These are phyloP conservation scores for Gossypioides kirkii DNA, from an alignment of 345 rosid genomes.

Conservation along the genomic window DNA sequence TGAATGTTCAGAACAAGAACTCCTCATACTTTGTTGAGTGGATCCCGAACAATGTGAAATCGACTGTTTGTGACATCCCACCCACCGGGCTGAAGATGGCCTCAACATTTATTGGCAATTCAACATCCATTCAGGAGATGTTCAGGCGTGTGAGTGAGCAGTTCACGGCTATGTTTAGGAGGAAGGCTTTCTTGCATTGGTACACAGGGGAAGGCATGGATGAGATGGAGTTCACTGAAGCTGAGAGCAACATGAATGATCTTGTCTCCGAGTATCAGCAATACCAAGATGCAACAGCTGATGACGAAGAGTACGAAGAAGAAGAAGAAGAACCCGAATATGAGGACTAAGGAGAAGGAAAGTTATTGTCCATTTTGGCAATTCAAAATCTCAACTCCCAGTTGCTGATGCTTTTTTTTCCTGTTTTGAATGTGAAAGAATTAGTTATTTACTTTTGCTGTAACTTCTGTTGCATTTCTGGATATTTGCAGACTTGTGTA, in stretches of 20 bases:
- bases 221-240: slow-evolving; percentile 69
- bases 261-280: slow-evolving; percentile 74
- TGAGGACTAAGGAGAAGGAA: not conserved
- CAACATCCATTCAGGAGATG: slow-evolving; percentile 75
- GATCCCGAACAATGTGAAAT: slow-evolving; percentile 73
- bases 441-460: not conserved
- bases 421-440: not conserved
- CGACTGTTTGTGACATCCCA: slow-evolving; percentile 72
- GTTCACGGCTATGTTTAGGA: slow-evolving; percentile 69
- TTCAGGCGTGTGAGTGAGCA: slow-evolving; percentile 74
- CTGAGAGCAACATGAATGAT: slow-evolving; percentile 78
- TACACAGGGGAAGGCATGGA: slow-evolving; percentile 71
- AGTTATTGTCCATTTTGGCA: not conserved
- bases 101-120: slow-evolving; percentile 63
- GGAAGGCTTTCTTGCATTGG: slow-evolving; percentile 76
- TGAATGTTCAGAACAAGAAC: slow-evolving; percentile 64
- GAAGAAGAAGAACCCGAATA: slow-evolving; percentile 32
- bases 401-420: slow-evolving; percentile 4
- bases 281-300: slow-evolving; percentile 75
- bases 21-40: slow-evolving; percentile 65
- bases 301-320: slow-evolving; percentile 62
- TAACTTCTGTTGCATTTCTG: not conserved
- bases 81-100: slow-evolving; percentile 74
- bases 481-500: not conserved
- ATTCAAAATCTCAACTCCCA: not conserved